phyloP scores from a whole-genome alignment of 805 yeast genomes.

The Saccharomyces paradoxus region DNA sequence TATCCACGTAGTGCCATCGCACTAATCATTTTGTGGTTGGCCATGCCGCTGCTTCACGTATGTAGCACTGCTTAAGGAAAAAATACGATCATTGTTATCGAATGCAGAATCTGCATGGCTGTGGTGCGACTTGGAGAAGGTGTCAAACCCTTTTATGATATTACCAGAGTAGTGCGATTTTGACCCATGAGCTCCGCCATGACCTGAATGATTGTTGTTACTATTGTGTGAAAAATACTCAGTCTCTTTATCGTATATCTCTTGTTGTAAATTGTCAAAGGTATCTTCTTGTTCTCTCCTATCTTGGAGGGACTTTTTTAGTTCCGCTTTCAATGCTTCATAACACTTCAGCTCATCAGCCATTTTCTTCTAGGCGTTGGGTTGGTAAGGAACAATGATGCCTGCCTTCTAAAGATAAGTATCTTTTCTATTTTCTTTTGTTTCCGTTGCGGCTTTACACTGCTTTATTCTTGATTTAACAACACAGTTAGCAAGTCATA shows the following conservation, averaged over 20 bases:
- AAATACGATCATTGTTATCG: conserved; percentile 72
- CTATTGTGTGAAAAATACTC: conserved; percentile 64
- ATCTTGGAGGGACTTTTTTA: conserved; percentile 52
- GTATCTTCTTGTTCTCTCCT: conserved; percentile 60
- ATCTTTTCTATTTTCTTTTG: background rate
- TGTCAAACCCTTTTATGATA: conserved; percentile 86
- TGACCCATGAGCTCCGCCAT: background rate
- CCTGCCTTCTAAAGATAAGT: background rate
- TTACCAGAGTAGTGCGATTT: conserved; percentile 38
- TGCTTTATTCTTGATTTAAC: background rate
- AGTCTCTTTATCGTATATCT: conserved; percentile 69
- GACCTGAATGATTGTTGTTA: conserved; percentile 26
- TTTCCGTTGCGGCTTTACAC: background rate
- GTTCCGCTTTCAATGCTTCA: conserved; percentile 55
- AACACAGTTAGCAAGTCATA: background rate
- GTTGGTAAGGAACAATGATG: background rate
- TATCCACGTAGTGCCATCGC: background rate
- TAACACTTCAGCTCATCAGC: conserved; percentile 40
- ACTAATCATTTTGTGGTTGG: background rate
- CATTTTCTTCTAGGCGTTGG: conserved; percentile 3
- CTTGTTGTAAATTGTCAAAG: conserved; percentile 60
- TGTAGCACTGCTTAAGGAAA: conserved; percentile 65
- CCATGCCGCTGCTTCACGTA: conserved; percentile 47
- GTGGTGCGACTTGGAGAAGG: conserved; percentile 45
- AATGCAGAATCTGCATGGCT: conserved; percentile 29